Evolutionary conservation across 2,329 filamentous ascomycete species (phyloP).

Genomic region (Chalaropsis thielavioides): DNA sequence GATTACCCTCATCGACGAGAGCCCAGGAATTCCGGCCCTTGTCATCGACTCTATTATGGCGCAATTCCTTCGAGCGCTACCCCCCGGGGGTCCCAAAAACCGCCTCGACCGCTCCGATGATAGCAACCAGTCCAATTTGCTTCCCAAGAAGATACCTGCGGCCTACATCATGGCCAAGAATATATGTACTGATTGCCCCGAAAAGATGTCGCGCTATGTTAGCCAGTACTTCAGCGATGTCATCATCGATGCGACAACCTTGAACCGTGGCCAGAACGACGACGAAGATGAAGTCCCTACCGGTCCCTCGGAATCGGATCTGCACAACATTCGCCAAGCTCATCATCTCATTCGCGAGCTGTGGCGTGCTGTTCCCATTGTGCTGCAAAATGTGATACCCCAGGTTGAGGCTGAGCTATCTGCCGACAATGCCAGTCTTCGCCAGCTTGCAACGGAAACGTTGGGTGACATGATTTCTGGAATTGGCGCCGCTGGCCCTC

Average conservation of each 20-base stretch:
- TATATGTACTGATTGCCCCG: constrained; percentile 74
- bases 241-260: constrained; percentile 69
- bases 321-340: constrained; percentile 78
- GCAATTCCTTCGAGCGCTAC: constrained; percentile 82
- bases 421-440: constrained; percentile 75
- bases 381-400: constrained; percentile 84
- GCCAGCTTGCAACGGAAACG: constrained; percentile 80
- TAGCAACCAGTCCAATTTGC: constrained; percentile 64
- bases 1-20: constrained; percentile 75
- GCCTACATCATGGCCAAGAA: constrained; percentile 96
- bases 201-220: constrained; percentile 89
- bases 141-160: constrained; percentile 76
- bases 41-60: constrained; percentile 89
- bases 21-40: constrained; percentile 57
- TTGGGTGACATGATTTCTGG: constrained; percentile 90
- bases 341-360: constrained; percentile 81
- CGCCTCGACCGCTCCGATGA: constrained; percentile 43
- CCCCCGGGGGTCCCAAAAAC: constrained; percentile 46
- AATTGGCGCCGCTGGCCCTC: constrained; percentile 80
- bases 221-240: constrained; percentile 96
- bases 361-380: constrained; percentile 79
- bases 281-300: constrained; percentile 45
- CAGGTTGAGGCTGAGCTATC: constrained; percentile 85
- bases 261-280: constrained; percentile 44
- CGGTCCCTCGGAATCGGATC: constrained; percentile 65